Evolutionary conservation across 305 asterid species (phyloP).

Genomic region (Rubia occidens): DNA sequence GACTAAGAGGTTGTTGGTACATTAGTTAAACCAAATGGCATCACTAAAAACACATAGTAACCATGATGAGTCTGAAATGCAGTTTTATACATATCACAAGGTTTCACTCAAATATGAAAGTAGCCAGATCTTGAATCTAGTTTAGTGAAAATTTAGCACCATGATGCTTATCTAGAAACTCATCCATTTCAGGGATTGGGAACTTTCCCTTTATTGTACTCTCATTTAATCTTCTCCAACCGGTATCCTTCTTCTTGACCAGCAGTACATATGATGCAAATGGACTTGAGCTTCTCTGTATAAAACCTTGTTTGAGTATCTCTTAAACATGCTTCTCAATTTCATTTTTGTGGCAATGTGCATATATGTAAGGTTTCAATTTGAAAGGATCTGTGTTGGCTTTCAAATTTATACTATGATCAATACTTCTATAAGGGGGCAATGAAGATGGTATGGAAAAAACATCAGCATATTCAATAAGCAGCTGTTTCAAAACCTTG

Average conservation of each 20-base stretch:
- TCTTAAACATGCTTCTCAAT: no score
- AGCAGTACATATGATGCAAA: background rate
- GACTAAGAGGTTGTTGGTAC: background rate
- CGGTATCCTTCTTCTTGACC: background rate
- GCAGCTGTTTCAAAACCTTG: no score
- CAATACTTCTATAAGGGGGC: no score
- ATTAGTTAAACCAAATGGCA: background rate
- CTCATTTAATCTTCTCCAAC: background rate
- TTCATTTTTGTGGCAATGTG: no score
- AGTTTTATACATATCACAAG: background rate
- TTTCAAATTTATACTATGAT: no score
- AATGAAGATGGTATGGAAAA: no score
- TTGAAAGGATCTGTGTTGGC: no score
- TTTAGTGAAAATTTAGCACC: background rate
- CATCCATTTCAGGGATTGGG: background rate
- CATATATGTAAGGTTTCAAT: no score
- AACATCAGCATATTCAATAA: no score
- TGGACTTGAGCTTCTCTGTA: background rate
- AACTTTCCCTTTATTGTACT: background rate
- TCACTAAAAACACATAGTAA: background rate
- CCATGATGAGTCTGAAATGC: background rate
- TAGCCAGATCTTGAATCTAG: background rate
- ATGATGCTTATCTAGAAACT: background rate
- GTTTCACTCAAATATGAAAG: background rate
- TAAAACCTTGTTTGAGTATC: no score